Percentiles rank a stretch among this genome's conserved stretches.
These are phyloP conservation scores for Russula lepida DNA, from an alignment of 768 basidiomycete genomes.

Conservation along the genomic window DNA sequence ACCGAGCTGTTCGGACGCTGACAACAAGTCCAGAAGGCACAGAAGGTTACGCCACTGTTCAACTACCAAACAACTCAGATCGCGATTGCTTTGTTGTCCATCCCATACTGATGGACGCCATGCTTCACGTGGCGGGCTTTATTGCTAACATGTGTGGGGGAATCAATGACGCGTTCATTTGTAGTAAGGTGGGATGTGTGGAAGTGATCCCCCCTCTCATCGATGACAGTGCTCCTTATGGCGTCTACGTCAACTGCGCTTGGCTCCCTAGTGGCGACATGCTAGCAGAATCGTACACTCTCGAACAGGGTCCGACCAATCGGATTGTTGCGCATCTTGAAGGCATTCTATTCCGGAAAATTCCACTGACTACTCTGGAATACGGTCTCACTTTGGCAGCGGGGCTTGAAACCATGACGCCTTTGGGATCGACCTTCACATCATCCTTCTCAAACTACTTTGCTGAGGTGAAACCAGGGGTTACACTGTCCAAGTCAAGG, in stretches of 20 bases:
- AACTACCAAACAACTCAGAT: constrained; percentile 31
- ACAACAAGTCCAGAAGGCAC: constrained; percentile 39
- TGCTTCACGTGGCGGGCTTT: constrained; percentile 65
- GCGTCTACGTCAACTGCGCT: constrained; percentile 42
- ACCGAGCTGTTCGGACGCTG: constrained; percentile 50
- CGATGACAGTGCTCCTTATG: constrained; percentile 36
- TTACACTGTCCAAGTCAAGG: not conserved
- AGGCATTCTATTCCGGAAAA: constrained; percentile 50
- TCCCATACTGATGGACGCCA: constrained; percentile 55
- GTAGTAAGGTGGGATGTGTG: constrained; percentile 44
- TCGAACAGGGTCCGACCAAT: constrained; percentile 31
- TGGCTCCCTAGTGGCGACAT: constrained; percentile 40
- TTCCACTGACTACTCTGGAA: constrained; percentile 43
- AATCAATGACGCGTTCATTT: constrained; percentile 52
- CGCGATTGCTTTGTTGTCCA: constrained; percentile 35
- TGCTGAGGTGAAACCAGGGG: not conserved
- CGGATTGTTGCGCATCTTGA: constrained; percentile 48
- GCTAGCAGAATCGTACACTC: constrained; percentile 43
- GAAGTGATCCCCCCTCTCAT: constrained; percentile 38
- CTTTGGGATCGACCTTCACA: not conserved
- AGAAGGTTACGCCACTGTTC: constrained; percentile 45
- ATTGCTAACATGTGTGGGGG: constrained; percentile 50
- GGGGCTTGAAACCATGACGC: not conserved
- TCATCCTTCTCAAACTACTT: not conserved
- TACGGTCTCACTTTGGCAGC: constrained; percentile 35